phyloP scores from a whole-genome alignment of 345 rosid species.

The Alliaria petiolata region DNA sequence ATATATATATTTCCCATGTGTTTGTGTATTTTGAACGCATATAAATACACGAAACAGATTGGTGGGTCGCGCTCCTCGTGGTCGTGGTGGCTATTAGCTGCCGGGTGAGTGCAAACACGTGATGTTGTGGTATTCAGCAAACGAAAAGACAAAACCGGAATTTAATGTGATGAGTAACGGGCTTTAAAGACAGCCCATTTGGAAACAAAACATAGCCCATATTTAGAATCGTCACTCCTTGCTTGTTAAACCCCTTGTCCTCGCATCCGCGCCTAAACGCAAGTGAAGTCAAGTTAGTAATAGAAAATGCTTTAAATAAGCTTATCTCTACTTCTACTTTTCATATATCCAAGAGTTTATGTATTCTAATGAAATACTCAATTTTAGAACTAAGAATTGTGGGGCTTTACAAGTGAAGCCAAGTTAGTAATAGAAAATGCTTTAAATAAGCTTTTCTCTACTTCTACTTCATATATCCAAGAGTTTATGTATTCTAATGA shows the following conservation, averaged over 20 bases:
- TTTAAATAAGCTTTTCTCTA: too few species aligned
- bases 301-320: too few species aligned
- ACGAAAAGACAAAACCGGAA: background rate
- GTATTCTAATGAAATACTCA: background rate
- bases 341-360: background rate
- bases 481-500: background rate
- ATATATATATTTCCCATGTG: background rate
- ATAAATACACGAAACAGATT: background rate
- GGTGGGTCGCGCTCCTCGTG: background rate
- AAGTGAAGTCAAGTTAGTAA: too few species aligned
- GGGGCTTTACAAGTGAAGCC: too few species aligned
- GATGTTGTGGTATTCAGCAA: slow-evolving; percentile 8
- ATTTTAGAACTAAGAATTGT: background rate
- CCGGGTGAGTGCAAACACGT: slow-evolving; percentile 28
- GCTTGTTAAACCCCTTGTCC: too few species aligned
- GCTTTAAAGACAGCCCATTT: slow-evolving; percentile 3
- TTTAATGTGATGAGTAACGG: background rate
- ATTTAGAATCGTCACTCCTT: background rate
- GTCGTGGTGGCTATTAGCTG: slow-evolving; percentile 1
- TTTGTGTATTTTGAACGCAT: background rate
- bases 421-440: too few species aligned
- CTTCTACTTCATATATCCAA: background rate
- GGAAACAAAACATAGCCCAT: background rate
- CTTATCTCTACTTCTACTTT: background rate
- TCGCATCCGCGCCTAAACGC: too few species aligned